Evolutionary conservation across 2,329 filamentous ascomycete species (phyloP).

Genomic region (Nigrospora osmanthi): DNA sequence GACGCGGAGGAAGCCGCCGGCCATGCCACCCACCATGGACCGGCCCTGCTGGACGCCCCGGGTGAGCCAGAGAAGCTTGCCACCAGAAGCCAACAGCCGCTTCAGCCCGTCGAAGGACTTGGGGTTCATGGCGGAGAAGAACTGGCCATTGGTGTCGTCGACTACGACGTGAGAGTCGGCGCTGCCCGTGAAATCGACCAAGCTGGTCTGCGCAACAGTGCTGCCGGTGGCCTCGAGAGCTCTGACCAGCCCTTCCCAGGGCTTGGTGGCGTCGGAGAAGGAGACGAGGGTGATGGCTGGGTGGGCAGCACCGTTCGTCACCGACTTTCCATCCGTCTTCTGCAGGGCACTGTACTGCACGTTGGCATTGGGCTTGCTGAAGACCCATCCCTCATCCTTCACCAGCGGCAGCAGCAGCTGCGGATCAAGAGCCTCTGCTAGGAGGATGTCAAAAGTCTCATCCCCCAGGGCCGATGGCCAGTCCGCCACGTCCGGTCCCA

Average conservation of each 20-base stretch:
- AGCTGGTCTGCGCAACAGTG: not conserved
- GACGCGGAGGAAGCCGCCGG: constrained; percentile 13
- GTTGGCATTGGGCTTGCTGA: not conserved
- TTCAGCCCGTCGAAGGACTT: constrained; percentile 8
- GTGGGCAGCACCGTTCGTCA: not conserved
- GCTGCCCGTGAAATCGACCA: not conserved
- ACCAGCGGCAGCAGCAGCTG: not conserved
- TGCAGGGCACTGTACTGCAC: not conserved
- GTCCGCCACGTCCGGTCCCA: too few species aligned
- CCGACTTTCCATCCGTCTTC: not conserved
- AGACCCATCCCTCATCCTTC: not conserved
- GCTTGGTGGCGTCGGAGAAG: not conserved
- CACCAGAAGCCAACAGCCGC: constrained; percentile 6
- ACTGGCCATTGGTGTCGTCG: constrained; percentile 10
- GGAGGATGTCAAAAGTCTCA: not conserved
- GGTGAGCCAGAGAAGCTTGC: constrained; percentile 10
- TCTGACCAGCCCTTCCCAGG: not conserved
- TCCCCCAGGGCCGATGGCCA: not conserved
- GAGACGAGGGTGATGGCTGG: not conserved
- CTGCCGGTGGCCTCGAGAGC: not conserved
- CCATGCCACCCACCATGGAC: constrained; percentile 8
- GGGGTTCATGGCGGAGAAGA: constrained; percentile 6
- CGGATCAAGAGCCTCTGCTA: not conserved
- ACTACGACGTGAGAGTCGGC: constrained; percentile 5
- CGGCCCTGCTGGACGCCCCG: constrained; percentile 11